These are phyloP conservation scores for Lentinula edodes DNA, from an alignment of 768 basidiomycete genomes.

Conservation along the genomic window DNA sequence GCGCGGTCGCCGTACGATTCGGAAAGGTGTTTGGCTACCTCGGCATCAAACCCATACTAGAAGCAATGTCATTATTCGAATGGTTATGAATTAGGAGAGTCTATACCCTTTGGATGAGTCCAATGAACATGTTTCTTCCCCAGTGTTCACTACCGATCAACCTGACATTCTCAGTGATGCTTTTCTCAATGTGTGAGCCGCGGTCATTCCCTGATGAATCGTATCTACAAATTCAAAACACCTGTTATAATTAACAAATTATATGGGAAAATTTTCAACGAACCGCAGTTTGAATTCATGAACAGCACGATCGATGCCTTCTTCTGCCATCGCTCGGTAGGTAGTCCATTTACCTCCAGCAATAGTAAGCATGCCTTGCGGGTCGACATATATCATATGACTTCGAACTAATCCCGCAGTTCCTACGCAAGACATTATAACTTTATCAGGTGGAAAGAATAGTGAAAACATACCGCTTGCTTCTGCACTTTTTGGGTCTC, in stretches of 20 bases:
- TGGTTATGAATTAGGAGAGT: not conserved
- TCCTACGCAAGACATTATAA: slow-evolving; percentile 11
- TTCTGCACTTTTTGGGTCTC: slow-evolving; percentile 66
- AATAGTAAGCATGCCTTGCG: slow-evolving; percentile 84
- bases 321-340: slow-evolving; percentile 93
- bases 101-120: slow-evolving; percentile 82
- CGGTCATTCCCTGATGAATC: not conserved
- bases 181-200: slow-evolving; percentile 39
- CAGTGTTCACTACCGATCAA: slow-evolving; percentile 92
- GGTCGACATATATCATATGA: slow-evolving; percentile 84
- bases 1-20: slow-evolving; percentile 94
- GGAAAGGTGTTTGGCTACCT: slow-evolving; percentile 91
- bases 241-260: not conserved
- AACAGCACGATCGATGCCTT: slow-evolving; percentile 86
- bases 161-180: slow-evolving; percentile 75
- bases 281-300: slow-evolving; percentile 51
- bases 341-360: slow-evolving; percentile 99
- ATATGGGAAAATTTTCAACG: not conserved
- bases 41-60: slow-evolving; percentile 85
- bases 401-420: slow-evolving; percentile 90
- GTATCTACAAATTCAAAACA: not conserved
- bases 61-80: not conserved
- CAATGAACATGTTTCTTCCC: slow-evolving; percentile 96
- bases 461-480: slow-evolving; percentile 11
- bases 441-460: slow-evolving; percentile 13